Conservation (phyloP, 2,329 filamentous ascomycete genomes). For the Aurifilum marmelostoma region DNA sequence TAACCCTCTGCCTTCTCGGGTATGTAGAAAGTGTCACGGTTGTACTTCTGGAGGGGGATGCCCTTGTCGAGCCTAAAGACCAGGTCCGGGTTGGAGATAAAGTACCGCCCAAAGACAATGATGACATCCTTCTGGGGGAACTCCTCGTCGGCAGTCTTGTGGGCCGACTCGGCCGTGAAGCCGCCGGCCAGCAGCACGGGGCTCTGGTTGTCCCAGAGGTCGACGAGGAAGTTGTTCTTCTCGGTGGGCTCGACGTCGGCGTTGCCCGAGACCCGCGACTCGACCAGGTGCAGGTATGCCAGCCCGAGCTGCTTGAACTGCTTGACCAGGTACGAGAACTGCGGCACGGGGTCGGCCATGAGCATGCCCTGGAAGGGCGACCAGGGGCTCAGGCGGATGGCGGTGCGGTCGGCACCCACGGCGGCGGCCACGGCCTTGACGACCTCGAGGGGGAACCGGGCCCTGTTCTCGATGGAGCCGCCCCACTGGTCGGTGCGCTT, state of each 20-base stretch:
- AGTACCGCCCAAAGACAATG: slow-evolving; percentile 47
- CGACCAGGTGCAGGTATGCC: slow-evolving; percentile 61
- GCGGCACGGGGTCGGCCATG: slow-evolving; percentile 59
- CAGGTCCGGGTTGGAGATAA: slow-evolving; percentile 50
- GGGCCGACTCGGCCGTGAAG: slow-evolving; percentile 34
- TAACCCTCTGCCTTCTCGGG: slow-evolving; percentile 15
- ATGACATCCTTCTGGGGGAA: slow-evolving; percentile 34
- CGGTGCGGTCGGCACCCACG: slow-evolving; percentile 52
- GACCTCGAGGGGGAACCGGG: slow-evolving; percentile 55
- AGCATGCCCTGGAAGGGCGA: slow-evolving; percentile 60
- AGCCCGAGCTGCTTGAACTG: slow-evolving; percentile 55
- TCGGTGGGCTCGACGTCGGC: slow-evolving; percentile 41
- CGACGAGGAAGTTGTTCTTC: slow-evolving; percentile 38
- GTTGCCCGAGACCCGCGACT: slow-evolving; percentile 49
- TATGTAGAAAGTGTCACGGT: slow-evolving; percentile 45
- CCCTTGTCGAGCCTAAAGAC: slow-evolving; percentile 44
- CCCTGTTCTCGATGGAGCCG: slow-evolving; percentile 58
- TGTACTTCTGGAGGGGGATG: slow-evolving; percentile 42
- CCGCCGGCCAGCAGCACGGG: slow-evolving; percentile 40
- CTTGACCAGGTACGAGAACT: slow-evolving; percentile 57
- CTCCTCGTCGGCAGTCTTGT: slow-evolving; percentile 35
- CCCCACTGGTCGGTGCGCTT: slow-evolving; percentile 58
- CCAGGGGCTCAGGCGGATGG: slow-evolving; percentile 60
- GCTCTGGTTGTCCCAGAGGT: slow-evolving; percentile 35
- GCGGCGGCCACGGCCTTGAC: slow-evolving; percentile 54